phyloP scores from a whole-genome alignment of 1,284 basidiomycete species.

The Malassezia yamatoensis region DNA sequence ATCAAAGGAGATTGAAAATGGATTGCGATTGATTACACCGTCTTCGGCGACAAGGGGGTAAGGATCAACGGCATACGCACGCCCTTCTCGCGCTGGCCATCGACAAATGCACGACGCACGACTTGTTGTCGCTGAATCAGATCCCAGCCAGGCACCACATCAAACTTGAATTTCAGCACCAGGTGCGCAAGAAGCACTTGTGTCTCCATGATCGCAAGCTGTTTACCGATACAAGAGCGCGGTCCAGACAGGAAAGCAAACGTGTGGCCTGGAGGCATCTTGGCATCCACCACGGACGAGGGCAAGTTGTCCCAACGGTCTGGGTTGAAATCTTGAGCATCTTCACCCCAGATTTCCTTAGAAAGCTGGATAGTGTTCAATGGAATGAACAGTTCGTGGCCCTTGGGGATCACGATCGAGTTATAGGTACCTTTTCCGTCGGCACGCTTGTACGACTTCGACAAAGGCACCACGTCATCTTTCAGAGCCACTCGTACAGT shows the following conservation, averaged over 20 bases:
- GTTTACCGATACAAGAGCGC: slow-evolving; percentile 18
- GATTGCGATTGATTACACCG: not conserved
- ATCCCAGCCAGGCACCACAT: slow-evolving; percentile 16
- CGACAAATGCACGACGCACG: slow-evolving; percentile 18
- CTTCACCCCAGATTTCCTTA: slow-evolving; percentile 29
- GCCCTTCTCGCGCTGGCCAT: slow-evolving; percentile 14
- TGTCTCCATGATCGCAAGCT: slow-evolving; percentile 14
- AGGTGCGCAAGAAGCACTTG: slow-evolving; percentile 16
- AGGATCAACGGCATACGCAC: slow-evolving; percentile 18
- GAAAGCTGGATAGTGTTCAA: slow-evolving; percentile 32
- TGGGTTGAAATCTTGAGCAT: slow-evolving; percentile 33
- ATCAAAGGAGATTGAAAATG: not conserved
- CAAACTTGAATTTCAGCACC: slow-evolving; percentile 14
- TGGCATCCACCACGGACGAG: slow-evolving; percentile 13
- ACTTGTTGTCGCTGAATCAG: slow-evolving; percentile 18
- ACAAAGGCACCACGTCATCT: slow-evolving; percentile 29
- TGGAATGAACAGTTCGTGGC: slow-evolving; percentile 28
- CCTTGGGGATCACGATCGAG: slow-evolving; percentile 26
- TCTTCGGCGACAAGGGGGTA: slow-evolving; percentile 7
- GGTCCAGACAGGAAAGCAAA: slow-evolving; percentile 17
- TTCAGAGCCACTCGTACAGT: slow-evolving; percentile 28
- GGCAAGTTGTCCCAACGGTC: slow-evolving; percentile 36
- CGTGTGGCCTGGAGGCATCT: slow-evolving; percentile 18
- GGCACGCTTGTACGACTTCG: slow-evolving; percentile 46
- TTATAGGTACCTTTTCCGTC: slow-evolving; percentile 33